Evolutionary conservation across 2,329 filamentous ascomycete genomes (phyloP).

Genomic region (Trichophyton schoenleinii): DNA sequence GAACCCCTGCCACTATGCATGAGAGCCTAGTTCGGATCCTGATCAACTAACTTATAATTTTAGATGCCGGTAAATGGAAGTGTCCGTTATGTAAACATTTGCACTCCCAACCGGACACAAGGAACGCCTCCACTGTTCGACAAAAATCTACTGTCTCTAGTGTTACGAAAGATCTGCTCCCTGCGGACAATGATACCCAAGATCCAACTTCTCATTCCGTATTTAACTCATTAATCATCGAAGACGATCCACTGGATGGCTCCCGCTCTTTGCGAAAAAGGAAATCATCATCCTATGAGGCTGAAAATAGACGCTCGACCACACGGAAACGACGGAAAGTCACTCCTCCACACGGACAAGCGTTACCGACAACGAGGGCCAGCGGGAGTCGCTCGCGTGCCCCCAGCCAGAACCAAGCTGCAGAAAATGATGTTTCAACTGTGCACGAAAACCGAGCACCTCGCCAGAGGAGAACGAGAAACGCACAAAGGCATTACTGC

Average conservation of each 20-base stretch:
- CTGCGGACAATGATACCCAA: constrained; percentile 51
- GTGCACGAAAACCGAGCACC: constrained; percentile 21
- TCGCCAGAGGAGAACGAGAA: constrained; percentile 47
- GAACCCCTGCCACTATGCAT: constrained; percentile 3
- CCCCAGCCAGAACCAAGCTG: constrained; percentile 6
- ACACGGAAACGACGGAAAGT: constrained; percentile 40
- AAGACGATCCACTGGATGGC: constrained; percentile 62
- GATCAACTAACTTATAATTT: constrained; percentile 15
- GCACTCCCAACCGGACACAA: constrained; percentile 23
- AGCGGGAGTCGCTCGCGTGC: constrained; percentile 8
- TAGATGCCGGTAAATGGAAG: constrained; percentile 48
- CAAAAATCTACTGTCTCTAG: constrained; percentile 52
- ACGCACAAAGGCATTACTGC: constrained; percentile 29
- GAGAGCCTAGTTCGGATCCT: background rate
- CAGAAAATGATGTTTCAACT: constrained; percentile 7
- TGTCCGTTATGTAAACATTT: constrained; percentile 45
- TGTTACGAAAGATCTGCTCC: constrained; percentile 58
- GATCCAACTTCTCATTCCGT: constrained; percentile 63
- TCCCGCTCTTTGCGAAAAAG: constrained; percentile 70
- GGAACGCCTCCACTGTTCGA: constrained; percentile 16
- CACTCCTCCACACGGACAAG: constrained; percentile 7
- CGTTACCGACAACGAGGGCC: background rate
- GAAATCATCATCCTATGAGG: constrained; percentile 60
- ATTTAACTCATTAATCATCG: constrained; percentile 59
- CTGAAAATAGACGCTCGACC: constrained; percentile 34